Conservation (phyloP, 2,329 filamentous ascomycete species). For the Uncinocarpus reesii region DNA sequence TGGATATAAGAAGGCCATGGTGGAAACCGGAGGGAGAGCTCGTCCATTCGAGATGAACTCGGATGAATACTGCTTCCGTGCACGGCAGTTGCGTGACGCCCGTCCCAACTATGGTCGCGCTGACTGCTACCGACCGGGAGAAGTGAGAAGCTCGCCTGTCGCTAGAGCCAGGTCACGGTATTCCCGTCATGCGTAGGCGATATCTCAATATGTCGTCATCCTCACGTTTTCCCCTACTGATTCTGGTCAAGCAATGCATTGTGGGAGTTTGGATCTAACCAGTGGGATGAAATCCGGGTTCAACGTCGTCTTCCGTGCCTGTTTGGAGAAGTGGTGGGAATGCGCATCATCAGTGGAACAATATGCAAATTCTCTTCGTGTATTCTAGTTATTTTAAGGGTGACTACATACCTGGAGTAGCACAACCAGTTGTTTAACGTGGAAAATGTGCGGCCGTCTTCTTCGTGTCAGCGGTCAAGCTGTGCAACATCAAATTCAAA, state of each 20-base stretch:
- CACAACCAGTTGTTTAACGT: too few species aligned
- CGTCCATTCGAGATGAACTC: constrained; percentile 11
- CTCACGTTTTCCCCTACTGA: too few species aligned
- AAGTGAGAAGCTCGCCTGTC: neutral
- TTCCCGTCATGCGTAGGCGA: neutral
- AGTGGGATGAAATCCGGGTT: neutral
- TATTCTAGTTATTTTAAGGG: too few species aligned
- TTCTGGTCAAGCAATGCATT: too few species aligned
- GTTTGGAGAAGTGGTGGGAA: too few species aligned
- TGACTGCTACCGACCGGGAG: constrained; percentile 23
- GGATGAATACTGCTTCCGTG: constrained; percentile 3
- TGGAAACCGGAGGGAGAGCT: constrained; percentile 21
- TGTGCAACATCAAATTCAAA: neutral
- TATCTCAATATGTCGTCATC: too few species aligned
- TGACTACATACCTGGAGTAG: too few species aligned
- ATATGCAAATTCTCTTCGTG: too few species aligned
- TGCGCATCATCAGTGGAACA: too few species aligned
- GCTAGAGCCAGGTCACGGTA: neutral
- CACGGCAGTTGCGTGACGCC: neutral
- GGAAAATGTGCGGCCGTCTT: too few species aligned
- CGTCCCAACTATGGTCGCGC: constrained; percentile 14
- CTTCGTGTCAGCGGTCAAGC: too few species aligned
- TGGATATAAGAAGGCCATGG: constrained; percentile 27
- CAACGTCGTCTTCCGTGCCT: neutral
- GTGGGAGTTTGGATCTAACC: neutral